These are phyloP conservation scores for Paraphaeosphaeria sporulosa DNA, from an alignment of 2,329 filamentous ascomycete genomes.

Conservation along the genomic window DNA sequence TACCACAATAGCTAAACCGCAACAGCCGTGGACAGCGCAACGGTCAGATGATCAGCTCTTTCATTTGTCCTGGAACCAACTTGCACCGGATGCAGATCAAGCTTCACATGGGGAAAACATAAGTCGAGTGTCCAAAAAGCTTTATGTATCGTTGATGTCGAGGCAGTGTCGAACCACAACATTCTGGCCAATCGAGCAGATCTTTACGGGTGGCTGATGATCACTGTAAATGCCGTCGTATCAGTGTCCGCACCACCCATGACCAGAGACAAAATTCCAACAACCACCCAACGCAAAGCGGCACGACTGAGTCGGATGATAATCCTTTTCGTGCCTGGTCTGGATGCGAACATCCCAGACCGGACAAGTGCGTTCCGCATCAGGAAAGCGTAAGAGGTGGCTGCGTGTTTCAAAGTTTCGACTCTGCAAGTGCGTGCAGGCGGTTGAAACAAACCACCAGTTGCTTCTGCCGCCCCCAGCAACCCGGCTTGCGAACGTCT, in stretches of 20 bases:
- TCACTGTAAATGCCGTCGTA: neutral
- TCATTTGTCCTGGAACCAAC: too few relatives aligned
- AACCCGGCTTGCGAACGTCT: neutral
- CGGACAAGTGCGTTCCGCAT: neutral
- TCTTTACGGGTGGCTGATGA: neutral
- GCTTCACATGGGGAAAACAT: too few relatives aligned
- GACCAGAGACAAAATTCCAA: neutral
- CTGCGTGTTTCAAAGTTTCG: neutral
- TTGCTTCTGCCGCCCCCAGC: conserved; percentile 1
- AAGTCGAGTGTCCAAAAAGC: too few relatives aligned
- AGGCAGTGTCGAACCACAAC: too few relatives aligned
- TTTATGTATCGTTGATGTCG: too few relatives aligned
- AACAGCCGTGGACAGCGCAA: too few relatives aligned
- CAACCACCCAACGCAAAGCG: neutral
- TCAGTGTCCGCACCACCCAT: neutral
- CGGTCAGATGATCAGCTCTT: too few relatives aligned
- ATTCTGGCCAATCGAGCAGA: neutral
- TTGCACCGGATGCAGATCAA: too few relatives aligned
- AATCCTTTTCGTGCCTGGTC: neutral
- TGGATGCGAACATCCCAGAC: neutral
- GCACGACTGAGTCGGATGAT: conserved; percentile 1
- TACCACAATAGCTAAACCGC: too few relatives aligned
- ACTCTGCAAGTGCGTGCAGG: neutral
- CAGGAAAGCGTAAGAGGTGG: neutral
- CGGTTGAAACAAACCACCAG: conserved; percentile 5